A percentile compares a stretch with the other conserved stretches of the same genome.
phyloP scores from a whole-genome alignment of 306 rosid species.

The Prunus fruticosa region DNA sequence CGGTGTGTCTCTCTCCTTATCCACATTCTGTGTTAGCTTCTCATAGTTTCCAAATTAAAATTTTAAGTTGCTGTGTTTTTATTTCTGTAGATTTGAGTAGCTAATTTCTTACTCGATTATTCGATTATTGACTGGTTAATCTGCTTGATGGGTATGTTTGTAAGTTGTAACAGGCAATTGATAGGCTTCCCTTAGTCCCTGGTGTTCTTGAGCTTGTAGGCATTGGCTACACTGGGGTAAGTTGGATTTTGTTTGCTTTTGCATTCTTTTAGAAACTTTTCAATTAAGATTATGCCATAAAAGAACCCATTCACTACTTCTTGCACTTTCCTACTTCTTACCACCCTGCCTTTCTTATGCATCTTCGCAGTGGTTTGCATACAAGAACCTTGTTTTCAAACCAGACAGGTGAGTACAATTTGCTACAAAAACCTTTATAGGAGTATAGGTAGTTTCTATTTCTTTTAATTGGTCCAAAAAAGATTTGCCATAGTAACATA shows the following conservation, averaged over 20 bases:
- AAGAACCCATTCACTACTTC: not conserved
- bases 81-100: not conserved
- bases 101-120: not conserved
- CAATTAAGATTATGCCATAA: not conserved
- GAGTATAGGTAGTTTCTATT: not conserved
- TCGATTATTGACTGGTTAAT: not conserved
- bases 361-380: slow-evolving; percentile 75
- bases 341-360: not conserved
- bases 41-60: not conserved
- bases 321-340: not conserved
- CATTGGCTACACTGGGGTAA: slow-evolving; percentile 88
- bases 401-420: slow-evolving; percentile 65
- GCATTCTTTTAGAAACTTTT: not conserved
- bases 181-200: slow-evolving; percentile 87
- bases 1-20: slow-evolving; percentile 43
- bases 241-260: slow-evolving; percentile 23
- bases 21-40: not conserved
- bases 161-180: slow-evolving; percentile 68
- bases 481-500: not conserved
- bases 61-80: not conserved
- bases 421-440: not conserved
- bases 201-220: slow-evolving; percentile 84
- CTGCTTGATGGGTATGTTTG: slow-evolving; percentile 18
- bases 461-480: not conserved
- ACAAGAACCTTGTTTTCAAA: slow-evolving; percentile 67